These are phyloP conservation scores for Dysphania ambrosioides DNA, from an alignment of 148 eudicot species.

Conservation along the genomic window DNA sequence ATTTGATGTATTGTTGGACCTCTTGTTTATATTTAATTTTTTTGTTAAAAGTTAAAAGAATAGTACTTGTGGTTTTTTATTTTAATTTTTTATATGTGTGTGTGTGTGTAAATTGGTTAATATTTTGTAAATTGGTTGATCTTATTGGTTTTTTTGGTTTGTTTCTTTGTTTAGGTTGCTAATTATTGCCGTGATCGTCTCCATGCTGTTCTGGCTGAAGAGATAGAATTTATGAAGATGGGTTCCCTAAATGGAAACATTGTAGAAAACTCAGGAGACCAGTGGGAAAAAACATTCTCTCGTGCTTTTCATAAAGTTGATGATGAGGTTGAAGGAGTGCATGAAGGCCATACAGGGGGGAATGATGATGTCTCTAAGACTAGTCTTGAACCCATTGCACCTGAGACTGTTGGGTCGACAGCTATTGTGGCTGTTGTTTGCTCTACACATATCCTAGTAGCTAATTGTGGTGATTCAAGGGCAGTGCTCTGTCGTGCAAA, in stretches of 20 bases:
- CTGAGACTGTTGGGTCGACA: slow-evolving; percentile 58
- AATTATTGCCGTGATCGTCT: slow-evolving; percentile 50
- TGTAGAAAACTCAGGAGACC: slow-evolving; percentile 25
- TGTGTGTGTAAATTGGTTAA: not conserved
- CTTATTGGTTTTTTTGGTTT: not conserved
- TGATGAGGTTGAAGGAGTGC: slow-evolving; percentile 43
- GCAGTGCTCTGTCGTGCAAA: slow-evolving; percentile 61
- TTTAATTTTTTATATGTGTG: too few species aligned
- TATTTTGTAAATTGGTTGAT: not conserved
- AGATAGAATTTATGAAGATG: slow-evolving; percentile 33
- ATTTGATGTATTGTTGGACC: not conserved
- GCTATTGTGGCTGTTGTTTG: slow-evolving; percentile 53
- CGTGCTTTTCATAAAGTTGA: slow-evolving; percentile 45
- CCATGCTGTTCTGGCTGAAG: slow-evolving; percentile 42
- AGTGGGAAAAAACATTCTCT: slow-evolving; percentile 40
- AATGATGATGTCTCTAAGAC: slow-evolving; percentile 16
- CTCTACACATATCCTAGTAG: slow-evolving; percentile 43
- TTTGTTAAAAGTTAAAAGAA: not conserved
- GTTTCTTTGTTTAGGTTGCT: slow-evolving; percentile 35
- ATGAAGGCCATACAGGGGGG: slow-evolving; percentile 16
- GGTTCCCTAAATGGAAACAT: slow-evolving; percentile 20
- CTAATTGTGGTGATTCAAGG: slow-evolving; percentile 59
- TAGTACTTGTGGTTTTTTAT: not conserved
- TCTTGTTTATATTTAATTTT: not conserved
- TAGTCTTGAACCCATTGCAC: slow-evolving; percentile 37